phyloP scores from a whole-genome alignment of 352 stramenopile species.

The Pythium grandisporangium region DNA sequence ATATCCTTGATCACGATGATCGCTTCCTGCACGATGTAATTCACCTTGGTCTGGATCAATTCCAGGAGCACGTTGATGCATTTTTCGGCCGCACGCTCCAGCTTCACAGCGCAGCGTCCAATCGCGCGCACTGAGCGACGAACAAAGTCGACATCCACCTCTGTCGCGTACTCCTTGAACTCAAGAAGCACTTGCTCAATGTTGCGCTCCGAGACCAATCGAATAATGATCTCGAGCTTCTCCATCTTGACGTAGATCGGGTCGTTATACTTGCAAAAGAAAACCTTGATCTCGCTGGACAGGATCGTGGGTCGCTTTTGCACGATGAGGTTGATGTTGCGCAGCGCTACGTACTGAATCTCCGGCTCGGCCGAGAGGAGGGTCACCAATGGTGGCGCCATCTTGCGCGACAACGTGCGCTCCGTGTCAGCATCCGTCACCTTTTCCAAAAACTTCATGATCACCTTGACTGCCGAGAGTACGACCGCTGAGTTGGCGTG shows the following conservation, averaged over 20 bases:
- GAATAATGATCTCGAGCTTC: constrained; percentile 99
- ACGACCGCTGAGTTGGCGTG: constrained; percentile 99
- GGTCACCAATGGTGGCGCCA: constrained; percentile 97
- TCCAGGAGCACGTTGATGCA: constrained; percentile 99
- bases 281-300: constrained; percentile 92
- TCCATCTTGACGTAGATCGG: constrained; percentile 97
- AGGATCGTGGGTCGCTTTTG: constrained; percentile 96
- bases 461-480: constrained; percentile 96
- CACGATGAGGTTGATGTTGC: constrained; percentile 99
- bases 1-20: constrained; percentile 99
- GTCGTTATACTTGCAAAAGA: constrained; percentile 99
- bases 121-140: constrained; percentile 96
- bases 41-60: constrained; percentile 99
- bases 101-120: constrained; percentile 96
- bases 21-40: constrained; percentile 99
- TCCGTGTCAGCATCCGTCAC: constrained; percentile 92
- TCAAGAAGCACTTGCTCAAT: constrained; percentile 98
- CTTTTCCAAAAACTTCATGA: constrained; percentile 95
- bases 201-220: constrained; percentile 96
- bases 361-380: constrained; percentile 97
- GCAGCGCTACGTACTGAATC: constrained; percentile 98
- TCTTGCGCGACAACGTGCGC: constrained; percentile 89
- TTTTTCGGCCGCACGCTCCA: constrained; percentile 95
- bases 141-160: constrained; percentile 99
- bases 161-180: constrained; percentile 99